phyloP scores from a whole-genome alignment of 2,329 filamentous ascomycete species.

The Ceratocystis variospora region DNA sequence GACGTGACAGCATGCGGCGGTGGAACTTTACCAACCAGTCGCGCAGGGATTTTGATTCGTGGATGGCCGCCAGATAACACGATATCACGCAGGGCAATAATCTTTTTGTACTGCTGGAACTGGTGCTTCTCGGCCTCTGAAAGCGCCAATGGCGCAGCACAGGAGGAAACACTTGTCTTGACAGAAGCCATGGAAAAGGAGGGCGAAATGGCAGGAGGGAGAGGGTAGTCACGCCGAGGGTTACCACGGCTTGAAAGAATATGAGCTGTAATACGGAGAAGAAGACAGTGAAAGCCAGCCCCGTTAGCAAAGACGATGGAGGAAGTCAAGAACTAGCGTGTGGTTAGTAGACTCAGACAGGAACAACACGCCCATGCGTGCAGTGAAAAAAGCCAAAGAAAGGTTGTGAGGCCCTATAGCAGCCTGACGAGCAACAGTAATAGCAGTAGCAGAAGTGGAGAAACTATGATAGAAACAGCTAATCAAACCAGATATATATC shows the following conservation, averaged over 20 bases:
- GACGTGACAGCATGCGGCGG: slow-evolving; percentile 20
- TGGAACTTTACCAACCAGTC: slow-evolving; percentile 24
- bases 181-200: background rate
- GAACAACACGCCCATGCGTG: background rate
- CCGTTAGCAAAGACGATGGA: background rate
- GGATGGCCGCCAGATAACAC: slow-evolving; percentile 65
- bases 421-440: background rate
- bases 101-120: slow-evolving; percentile 54
- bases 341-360: background rate
- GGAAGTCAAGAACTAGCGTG: background rate
- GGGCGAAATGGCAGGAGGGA: background rate
- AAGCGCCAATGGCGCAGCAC: slow-evolving; percentile 2
- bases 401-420: background rate
- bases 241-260: background rate
- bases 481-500: background rate
- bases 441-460: background rate
- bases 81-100: slow-evolving; percentile 66
- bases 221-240: background rate
- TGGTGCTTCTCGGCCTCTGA: slow-evolving; percentile 14
- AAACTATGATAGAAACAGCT: background rate
- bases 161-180: background rate
- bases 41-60: slow-evolving; percentile 41
- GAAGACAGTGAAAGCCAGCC: background rate
- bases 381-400: background rate
- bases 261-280: background rate